These are phyloP conservation scores for Pyrenula aspistea DNA, from an alignment of 495 filamentous ascomycete genomes.

Conservation along the genomic window DNA sequence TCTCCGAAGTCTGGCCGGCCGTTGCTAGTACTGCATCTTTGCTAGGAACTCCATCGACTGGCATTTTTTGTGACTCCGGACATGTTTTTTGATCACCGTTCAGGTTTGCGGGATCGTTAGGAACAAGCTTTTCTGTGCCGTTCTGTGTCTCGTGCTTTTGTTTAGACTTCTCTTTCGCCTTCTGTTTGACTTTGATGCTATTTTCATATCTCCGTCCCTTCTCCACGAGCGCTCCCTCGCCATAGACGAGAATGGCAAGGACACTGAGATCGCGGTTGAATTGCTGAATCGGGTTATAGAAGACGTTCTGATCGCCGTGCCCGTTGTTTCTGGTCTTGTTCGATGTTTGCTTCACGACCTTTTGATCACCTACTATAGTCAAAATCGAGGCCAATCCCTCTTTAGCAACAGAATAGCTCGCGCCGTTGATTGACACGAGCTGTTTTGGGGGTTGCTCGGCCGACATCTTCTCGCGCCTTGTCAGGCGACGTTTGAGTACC, in stretches of 20 bases:
- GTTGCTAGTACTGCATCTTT: too few species aligned
- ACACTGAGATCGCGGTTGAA: constrained; percentile 95
- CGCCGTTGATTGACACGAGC: constrained; percentile 20
- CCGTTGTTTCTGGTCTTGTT: constrained; percentile 31
- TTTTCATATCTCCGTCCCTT: constrained; percentile 18
- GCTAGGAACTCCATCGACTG: not conserved
- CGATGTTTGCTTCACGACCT: constrained; percentile 13
- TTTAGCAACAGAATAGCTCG: constrained; percentile 47
- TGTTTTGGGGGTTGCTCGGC: too few species aligned
- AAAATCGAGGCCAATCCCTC: constrained; percentile 61
- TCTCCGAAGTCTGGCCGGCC: not conserved
- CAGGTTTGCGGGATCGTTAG: not conserved
- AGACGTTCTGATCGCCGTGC: constrained; percentile 62
- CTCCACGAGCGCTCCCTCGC: constrained; percentile 43
- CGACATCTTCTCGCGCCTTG: too few species aligned
- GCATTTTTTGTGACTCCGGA: not conserved
- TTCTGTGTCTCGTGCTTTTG: constrained; percentile 34
- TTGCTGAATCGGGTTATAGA: constrained; percentile 98
- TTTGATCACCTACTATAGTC: constrained; percentile 38
- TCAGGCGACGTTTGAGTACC: too few species aligned
- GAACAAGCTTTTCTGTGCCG: constrained; percentile 1
- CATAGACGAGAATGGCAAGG: constrained; percentile 75
- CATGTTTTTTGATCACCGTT: too few species aligned
- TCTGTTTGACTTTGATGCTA: constrained; percentile 24
- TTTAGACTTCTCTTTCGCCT: constrained; percentile 27